These are phyloP conservation scores for Terfezia boudieri DNA, from an alignment of 495 filamentous ascomycete species.

Conservation along the genomic window DNA sequence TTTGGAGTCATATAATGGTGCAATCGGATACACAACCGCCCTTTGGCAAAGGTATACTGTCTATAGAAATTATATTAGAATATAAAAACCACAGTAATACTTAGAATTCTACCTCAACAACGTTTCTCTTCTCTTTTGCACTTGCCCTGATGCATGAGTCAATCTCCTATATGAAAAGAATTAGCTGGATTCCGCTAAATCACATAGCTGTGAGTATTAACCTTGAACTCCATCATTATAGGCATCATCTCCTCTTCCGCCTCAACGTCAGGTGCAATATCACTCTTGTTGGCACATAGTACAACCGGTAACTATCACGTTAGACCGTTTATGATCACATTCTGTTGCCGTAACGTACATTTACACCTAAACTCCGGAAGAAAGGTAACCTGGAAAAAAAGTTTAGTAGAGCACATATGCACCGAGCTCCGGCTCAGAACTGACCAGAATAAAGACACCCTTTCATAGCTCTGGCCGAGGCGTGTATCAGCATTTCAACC, in stretches of 20 bases:
- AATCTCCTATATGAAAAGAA: constrained; percentile 36
- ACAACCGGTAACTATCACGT: constrained; percentile 41
- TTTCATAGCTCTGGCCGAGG: constrained; percentile 50
- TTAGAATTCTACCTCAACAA: constrained; percentile 47
- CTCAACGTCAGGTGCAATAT: constrained; percentile 50
- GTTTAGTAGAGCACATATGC: not conserved
- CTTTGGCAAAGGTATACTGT: constrained; percentile 88
- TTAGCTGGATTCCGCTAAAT: not conserved
- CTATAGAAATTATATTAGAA: not conserved
- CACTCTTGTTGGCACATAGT: constrained; percentile 89
- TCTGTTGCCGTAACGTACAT: constrained; percentile 31
- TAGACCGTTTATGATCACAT: not conserved
- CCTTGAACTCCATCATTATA: constrained; percentile 90
- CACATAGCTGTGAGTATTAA: not conserved
- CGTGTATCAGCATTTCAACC: too few relatives aligned
- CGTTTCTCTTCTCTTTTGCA: constrained; percentile 81
- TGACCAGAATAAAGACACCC: constrained; percentile 92
- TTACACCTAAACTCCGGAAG: constrained; percentile 89
- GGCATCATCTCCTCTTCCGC: constrained; percentile 95
- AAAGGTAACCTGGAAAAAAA: constrained; percentile 32
- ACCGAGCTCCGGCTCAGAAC: not conserved
- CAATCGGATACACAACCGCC: constrained; percentile 94
- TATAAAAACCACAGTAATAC: not conserved
- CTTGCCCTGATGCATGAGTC: constrained; percentile 93
- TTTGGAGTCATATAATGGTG: constrained; percentile 88